Percentiles rank a stretch among this genome's conserved stretches.
These are phyloP conservation scores for Solanum verrucosum DNA, from an alignment of 257 asterid species.

Conservation along the genomic window DNA sequence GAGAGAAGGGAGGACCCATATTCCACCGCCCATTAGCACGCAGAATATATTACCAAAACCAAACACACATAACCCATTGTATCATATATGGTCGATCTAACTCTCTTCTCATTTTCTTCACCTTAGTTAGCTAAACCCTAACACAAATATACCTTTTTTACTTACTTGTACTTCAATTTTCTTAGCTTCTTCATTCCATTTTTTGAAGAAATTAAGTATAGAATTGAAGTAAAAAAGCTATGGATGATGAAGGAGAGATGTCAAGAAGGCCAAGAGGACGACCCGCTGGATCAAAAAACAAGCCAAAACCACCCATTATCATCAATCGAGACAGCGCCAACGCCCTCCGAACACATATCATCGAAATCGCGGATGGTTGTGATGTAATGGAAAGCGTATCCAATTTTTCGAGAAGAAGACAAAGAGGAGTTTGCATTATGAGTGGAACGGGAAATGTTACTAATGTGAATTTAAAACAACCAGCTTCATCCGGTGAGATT, in stretches of 20 bases:
- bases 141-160: neutral
- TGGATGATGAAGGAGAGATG: constrained; percentile 1
- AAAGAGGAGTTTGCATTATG: neutral
- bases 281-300: neutral
- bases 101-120: neutral
- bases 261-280: neutral
- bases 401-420: neutral
- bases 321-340: neutral
- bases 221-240: neutral
- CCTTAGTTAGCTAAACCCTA: neutral
- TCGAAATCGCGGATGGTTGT: neutral
- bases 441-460: neutral
- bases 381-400: neutral
- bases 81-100: neutral
- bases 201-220: neutral
- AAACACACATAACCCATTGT: neutral
- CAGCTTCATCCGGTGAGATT: neutral
- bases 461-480: neutral
- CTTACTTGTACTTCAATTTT: neutral
- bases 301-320: neutral
- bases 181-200: neutral
- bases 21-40: constrained; percentile 18
- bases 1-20: constrained; percentile 5
- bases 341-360: neutral
- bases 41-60: constrained; percentile 5